Evolutionary conservation across 371 early-diverging fungal genomes (phyloP).

Genomic region (Apophysomyces variabilis): DNA sequence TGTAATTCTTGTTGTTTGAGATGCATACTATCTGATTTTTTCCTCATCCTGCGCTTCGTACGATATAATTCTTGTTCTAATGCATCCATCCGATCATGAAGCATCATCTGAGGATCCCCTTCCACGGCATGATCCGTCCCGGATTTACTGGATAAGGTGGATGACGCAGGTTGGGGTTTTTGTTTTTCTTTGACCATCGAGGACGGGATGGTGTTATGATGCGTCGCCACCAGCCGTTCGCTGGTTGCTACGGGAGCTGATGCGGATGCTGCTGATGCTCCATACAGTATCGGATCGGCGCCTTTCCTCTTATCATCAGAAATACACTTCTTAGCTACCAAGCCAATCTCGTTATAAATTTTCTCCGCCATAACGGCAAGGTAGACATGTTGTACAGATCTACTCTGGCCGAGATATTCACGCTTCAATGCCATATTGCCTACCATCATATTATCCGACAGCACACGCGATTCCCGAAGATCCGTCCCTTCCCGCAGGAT

Average conservation of each 20-base stretch:
- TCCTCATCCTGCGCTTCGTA: constrained; percentile 33
- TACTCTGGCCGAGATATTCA: constrained; percentile 34
- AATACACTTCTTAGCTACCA: neutral
- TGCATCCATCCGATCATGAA: constrained; percentile 52
- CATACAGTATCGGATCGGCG: neutral
- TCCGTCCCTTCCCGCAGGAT: constrained; percentile 15
- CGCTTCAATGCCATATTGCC: constrained; percentile 49
- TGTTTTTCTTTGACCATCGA: no score
- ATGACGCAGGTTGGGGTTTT: constrained; percentile 10
- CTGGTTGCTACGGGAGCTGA: no score
- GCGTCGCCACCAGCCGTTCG: no score
- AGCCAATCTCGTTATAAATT: constrained; percentile 31
- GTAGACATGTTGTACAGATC: constrained; percentile 36
- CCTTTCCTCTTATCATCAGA: neutral
- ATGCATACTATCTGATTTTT: constrained; percentile 34
- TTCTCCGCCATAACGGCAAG: constrained; percentile 47
- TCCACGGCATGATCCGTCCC: neutral
- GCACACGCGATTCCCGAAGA: constrained; percentile 24
- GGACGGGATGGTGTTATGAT: no score
- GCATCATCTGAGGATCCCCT: constrained; percentile 33
- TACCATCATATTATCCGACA: constrained; percentile 48
- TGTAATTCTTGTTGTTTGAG: constrained; percentile 28
- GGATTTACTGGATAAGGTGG: constrained; percentile 12
- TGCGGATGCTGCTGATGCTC: neutral
- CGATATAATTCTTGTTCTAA: constrained; percentile 47